phyloP scores from a whole-genome alignment of 1,139 yeast genomes.

The Saccharomyces hybrid region DNA sequence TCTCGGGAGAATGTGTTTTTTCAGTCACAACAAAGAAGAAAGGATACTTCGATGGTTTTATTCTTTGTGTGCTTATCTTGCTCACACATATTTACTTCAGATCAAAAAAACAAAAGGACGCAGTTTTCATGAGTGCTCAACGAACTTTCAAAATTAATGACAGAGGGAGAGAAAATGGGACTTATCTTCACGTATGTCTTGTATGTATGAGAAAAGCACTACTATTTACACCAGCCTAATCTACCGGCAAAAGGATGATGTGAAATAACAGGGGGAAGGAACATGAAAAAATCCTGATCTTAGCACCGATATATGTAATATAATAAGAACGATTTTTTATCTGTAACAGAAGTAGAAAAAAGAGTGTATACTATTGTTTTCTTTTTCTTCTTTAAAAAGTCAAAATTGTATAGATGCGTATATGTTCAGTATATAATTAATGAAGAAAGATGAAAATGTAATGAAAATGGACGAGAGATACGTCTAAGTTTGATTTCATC shows the following conservation, averaged over 20 bases:
- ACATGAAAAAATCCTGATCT: not conserved
- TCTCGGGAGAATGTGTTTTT: constrained; percentile 90
- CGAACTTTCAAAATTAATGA: not conserved
- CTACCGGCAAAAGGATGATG: not conserved
- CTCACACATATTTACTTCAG: constrained; percentile 57
- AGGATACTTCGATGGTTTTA: constrained; percentile 91
- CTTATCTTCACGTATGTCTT: not conserved
- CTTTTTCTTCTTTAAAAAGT: not conserved
- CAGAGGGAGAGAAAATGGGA: not conserved
- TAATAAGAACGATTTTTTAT: not conserved
- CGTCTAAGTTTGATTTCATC: not conserved
- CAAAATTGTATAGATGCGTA: not conserved
- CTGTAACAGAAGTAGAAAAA: not conserved
- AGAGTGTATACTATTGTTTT: not conserved
- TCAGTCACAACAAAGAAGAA: constrained; percentile 91
- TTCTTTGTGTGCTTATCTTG: constrained; percentile 90
- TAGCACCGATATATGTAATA: not conserved
- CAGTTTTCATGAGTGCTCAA: constrained; percentile 19
- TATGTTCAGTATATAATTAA: not conserved
- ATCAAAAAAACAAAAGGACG: constrained; percentile 32
- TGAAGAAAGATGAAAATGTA: not conserved
- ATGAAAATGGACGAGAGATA: not conserved
- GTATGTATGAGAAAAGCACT: not conserved
- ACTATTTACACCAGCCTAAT: not conserved
- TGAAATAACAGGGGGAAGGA: not conserved